Evolutionary conservation across 495 filamentous ascomycete genomes (phyloP), one percentile per base, ranked within the genome.

Genomic region (Talaromyces liani): DNA sequence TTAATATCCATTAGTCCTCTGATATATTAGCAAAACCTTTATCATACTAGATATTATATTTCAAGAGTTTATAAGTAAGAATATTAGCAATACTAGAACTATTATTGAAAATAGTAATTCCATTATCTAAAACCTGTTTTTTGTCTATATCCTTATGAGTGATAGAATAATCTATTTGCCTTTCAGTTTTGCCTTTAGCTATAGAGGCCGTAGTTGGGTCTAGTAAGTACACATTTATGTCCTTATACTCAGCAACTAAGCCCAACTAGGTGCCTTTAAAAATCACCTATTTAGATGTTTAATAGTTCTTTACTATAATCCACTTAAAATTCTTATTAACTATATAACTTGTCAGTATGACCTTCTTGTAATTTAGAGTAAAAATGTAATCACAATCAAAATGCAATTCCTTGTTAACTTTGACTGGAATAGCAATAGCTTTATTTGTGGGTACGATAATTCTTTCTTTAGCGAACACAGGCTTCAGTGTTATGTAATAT

Each of bases 231-330:
- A 16, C 53, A 62, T 49, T 22, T 24, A 24, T 24, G 2, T 24
- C 2, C 2, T 24, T 24, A 24, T 24, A 24, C 2, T 24, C 2
- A 24, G n/a, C 31, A 20, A 22, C 16, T 49, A 54, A 62, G 24
- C 16, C 3, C 6, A 62, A 75, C 6, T 24, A 62, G 29, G 4
- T 62, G 0, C 29, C 53, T 27, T 62, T 62, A 62, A 49, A n/a
- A n/a, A n/a, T n/a, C n/a, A n/a, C n/a, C n/a, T n/a, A n/a, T n/a
- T n/a, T n/a, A n/a, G n/a, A n/a, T n/a, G n/a, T n/a, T 27, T 51
- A 22, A 53, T 36, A 20, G 47, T 62, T 62, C 10, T 36, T 20
- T 62, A 62, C 9, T 41, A 49, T 62, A 49, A n/a, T 51, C 25
- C 3, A 62, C 2, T 22, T 49, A 22, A 49, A 18, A 12, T 49